Conservation (phyloP, 2,329 filamentous ascomycete species). For the Sporothrix sp. region DNA sequence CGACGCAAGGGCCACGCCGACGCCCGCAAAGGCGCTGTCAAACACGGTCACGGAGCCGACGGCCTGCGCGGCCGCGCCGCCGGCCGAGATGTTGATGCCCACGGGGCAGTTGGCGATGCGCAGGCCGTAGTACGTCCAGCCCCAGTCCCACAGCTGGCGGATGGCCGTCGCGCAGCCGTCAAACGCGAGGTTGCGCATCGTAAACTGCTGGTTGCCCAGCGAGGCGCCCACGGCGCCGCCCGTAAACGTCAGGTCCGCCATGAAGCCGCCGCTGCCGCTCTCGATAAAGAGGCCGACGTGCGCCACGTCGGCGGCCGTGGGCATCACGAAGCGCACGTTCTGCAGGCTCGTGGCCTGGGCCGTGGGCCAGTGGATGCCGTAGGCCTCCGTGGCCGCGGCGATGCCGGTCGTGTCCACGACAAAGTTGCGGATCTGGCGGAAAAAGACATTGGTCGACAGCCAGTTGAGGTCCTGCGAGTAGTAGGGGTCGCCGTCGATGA, state of each 20-base stretch:
- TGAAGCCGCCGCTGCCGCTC: slow-evolving; percentile 26
- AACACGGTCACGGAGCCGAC: slow-evolving; percentile 63
- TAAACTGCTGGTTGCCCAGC: slow-evolving; percentile 61
- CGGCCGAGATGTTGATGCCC: slow-evolving; percentile 50
- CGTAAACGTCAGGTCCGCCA: slow-evolving; percentile 50
- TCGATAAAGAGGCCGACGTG: slow-evolving; percentile 41
- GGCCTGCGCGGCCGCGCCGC: slow-evolving; percentile 38
- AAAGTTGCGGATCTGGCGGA: slow-evolving; percentile 48
- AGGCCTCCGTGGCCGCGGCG: slow-evolving; percentile 35
- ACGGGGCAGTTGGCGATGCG: slow-evolving; percentile 49
- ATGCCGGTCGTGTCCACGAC: slow-evolving; percentile 46
- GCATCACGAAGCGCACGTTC: slow-evolving; percentile 49
- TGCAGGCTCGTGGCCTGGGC: slow-evolving; percentile 53
- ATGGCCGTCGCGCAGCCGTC: slow-evolving; percentile 55
- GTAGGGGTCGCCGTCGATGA: slow-evolving; percentile 27
- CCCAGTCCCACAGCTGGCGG: slow-evolving; percentile 65
- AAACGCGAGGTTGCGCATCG: slow-evolving; percentile 56
- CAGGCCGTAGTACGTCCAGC: slow-evolving; percentile 56
- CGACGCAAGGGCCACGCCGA: slow-evolving; percentile 54
- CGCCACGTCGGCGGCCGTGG: slow-evolving; percentile 36
- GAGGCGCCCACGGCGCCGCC: slow-evolving; percentile 51
- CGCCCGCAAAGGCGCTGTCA: slow-evolving; percentile 58
- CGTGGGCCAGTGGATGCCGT: slow-evolving; percentile 60
- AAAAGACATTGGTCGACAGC: slow-evolving; percentile 36
- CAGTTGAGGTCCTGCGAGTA: slow-evolving; percentile 30